These are phyloP conservation scores for Colletotrichum agaves DNA, from an alignment of 2,329 filamentous ascomycete species.

Conservation along the genomic window DNA sequence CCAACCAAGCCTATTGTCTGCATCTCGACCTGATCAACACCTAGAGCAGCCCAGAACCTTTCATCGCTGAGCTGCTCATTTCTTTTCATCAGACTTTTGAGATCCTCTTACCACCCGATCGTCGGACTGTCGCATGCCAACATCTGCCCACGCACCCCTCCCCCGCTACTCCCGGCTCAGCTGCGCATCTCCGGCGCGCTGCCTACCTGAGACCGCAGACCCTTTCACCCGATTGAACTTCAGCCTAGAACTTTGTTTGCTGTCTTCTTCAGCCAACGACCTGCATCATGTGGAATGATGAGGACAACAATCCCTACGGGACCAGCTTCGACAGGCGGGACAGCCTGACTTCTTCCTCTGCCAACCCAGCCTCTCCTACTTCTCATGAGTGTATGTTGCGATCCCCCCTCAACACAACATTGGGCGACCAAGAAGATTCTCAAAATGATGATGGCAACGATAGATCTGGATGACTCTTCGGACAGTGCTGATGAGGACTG, in stretches of 20 bases:
- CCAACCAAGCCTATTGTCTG: constrained; percentile 20
- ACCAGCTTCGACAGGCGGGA: constrained; percentile 89
- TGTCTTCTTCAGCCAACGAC: neutral
- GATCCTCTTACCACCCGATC: neutral
- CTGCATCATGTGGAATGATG: constrained; percentile 93
- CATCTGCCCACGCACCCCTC: constrained; percentile 32
- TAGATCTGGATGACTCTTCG: constrained; percentile 48
- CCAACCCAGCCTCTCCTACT: constrained; percentile 72
- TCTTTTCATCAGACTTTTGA: neutral
- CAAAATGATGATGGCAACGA: constrained; percentile 53
- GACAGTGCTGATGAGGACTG: constrained; percentile 57
- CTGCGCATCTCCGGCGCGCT: constrained; percentile 34
- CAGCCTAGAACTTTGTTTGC: constrained; percentile 29
- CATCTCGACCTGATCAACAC: constrained; percentile 16
- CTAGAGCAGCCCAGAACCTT: neutral
- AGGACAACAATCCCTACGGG: constrained; percentile 98
- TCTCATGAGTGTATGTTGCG: constrained; percentile 56
- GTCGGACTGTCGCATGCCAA: constrained; percentile 15
- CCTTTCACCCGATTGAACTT: constrained; percentile 20
- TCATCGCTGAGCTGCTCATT: neutral
- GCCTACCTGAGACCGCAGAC: constrained; percentile 31
- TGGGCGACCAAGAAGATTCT: constrained; percentile 24
- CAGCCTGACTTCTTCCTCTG: constrained; percentile 76
- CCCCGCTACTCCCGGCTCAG: constrained; percentile 35
- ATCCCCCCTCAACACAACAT: neutral